phyloP scores from a whole-genome alignment of 139 green algal species.

The Desmodesmus armatus region DNA sequence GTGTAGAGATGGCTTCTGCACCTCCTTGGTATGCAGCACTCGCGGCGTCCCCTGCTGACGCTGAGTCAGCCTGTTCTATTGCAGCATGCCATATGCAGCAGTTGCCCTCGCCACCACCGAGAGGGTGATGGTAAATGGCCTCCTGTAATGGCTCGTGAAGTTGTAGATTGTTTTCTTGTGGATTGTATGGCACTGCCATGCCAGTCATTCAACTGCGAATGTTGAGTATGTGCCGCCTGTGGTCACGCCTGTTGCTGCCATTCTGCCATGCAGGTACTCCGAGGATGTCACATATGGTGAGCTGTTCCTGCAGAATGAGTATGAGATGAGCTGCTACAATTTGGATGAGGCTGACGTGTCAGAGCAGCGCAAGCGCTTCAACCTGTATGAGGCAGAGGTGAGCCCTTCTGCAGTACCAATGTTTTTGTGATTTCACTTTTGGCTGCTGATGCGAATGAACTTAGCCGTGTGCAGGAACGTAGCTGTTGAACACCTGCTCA shows the following conservation, averaged over 20 bases:
- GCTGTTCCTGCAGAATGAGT: constrained; percentile 98
- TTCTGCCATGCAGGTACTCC: constrained; percentile 63
- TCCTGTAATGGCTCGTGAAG: background rate
- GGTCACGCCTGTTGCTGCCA: background rate
- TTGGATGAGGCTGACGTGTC: constrained; percentile 91
- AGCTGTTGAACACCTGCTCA: background rate
- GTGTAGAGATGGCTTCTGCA: background rate
- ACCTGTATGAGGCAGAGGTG: constrained; percentile 44
- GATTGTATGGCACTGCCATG: background rate
- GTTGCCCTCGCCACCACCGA: too few relatives aligned
- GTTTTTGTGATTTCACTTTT: too few relatives aligned
- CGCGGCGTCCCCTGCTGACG: too few relatives aligned
- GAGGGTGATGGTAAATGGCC: too few relatives aligned
- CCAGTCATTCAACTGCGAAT: background rate
- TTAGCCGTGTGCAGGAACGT: background rate
- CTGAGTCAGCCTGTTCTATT: too few relatives aligned
- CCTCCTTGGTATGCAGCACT: too few relatives aligned
- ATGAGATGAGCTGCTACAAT: constrained; percentile 93
- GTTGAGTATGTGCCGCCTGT: background rate
- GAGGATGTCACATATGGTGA: constrained; percentile 94
- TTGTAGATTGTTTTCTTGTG: background rate
- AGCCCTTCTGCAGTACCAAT: background rate
- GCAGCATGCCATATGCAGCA: too few relatives aligned
- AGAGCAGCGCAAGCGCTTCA: constrained; percentile 53
- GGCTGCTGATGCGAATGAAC: background rate